A percentile compares a stretch with the other conserved stretches of the same genome.
phyloP scores from a whole-genome alignment of 2,329 filamentous ascomycete genomes.

The Colletotrichum echinochloae region DNA sequence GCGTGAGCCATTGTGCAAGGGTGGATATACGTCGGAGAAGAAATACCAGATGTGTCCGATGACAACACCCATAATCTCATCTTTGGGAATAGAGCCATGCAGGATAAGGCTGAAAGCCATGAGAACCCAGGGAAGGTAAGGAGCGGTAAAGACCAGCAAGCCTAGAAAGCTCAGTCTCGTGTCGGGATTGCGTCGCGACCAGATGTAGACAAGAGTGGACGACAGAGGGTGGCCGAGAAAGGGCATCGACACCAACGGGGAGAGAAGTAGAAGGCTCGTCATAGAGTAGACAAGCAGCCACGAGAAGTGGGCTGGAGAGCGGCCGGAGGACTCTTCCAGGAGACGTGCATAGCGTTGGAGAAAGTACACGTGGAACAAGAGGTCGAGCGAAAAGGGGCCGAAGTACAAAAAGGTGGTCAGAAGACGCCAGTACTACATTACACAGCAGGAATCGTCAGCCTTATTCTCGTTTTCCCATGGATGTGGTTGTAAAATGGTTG shows the following conservation, averaged over 20 bases:
- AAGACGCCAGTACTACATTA: constrained; percentile 89
- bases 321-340: constrained; percentile 92
- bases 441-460: constrained; percentile 34
- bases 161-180: constrained; percentile 91
- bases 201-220: constrained; percentile 96
- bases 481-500: background rate
- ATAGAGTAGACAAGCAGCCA: constrained; percentile 93
- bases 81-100: constrained; percentile 89
- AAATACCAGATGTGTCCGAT: constrained; percentile 99
- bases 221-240: constrained; percentile 95
- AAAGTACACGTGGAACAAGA: constrained; percentile 98
- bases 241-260: constrained; percentile 88
- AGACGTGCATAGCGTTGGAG: constrained; percentile 95
- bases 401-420: constrained; percentile 98
- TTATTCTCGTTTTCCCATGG: background rate
- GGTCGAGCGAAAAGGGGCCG: constrained; percentile 90
- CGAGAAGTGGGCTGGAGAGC: constrained; percentile 91
- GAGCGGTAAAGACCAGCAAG: constrained; percentile 89
- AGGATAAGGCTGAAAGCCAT: constrained; percentile 93
- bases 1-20: constrained; percentile 84
- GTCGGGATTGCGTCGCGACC: constrained; percentile 94
- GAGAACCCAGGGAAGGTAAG: constrained; percentile 95
- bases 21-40: constrained; percentile 95
- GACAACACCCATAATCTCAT: constrained; percentile 94
- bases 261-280: constrained; percentile 81